Conservation (phyloP, 2,329 filamentous ascomycete species). For the Clonostachys solani region DNA sequence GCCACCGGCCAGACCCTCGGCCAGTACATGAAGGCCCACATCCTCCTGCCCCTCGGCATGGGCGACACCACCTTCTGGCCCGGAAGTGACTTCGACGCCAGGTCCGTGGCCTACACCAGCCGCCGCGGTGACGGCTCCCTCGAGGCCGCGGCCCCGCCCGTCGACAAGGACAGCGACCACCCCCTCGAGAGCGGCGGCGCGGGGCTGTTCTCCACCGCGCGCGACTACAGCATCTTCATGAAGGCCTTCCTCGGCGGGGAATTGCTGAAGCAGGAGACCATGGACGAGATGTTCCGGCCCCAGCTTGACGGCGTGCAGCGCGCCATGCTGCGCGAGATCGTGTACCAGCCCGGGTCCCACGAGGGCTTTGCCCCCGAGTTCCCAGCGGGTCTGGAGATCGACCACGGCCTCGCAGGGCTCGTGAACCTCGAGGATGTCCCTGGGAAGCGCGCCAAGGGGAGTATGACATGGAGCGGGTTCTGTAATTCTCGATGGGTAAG, state of each 20-base stretch:
- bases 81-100: conserved; percentile 5
- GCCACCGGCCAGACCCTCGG: conserved; percentile 28
- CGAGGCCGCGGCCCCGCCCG: conserved; percentile 6
- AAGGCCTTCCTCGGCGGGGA: conserved; percentile 20
- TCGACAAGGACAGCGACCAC: conserved; percentile 16
- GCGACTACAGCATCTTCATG: conserved; percentile 31
- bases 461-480: conserved; percentile 38
- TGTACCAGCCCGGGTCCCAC: background rate
- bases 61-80: conserved; percentile 7
- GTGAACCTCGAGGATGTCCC: conserved; percentile 31
- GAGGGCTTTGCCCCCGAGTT: conserved; percentile 24
- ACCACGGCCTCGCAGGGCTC: conserved; percentile 29
- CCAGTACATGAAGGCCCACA: conserved; percentile 26
- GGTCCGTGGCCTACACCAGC: conserved; percentile 11
- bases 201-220: conserved; percentile 34
- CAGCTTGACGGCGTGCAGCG: conserved; percentile 27
- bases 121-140: conserved; percentile 13
- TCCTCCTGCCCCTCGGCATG: conserved; percentile 30
- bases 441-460: conserved; percentile 33
- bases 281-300: conserved; percentile 29
- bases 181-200: conserved; percentile 35
- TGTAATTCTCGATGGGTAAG: conserved; percentile 36
- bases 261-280: conserved; percentile 20
- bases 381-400: conserved; percentile 18
- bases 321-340: conserved; percentile 13